A percentile compares a stretch with the other conserved stretches of the same genome.
phyloP scores from a whole-genome alignment of 306 rosid species.

The Vigna reflexopilosa region DNA sequence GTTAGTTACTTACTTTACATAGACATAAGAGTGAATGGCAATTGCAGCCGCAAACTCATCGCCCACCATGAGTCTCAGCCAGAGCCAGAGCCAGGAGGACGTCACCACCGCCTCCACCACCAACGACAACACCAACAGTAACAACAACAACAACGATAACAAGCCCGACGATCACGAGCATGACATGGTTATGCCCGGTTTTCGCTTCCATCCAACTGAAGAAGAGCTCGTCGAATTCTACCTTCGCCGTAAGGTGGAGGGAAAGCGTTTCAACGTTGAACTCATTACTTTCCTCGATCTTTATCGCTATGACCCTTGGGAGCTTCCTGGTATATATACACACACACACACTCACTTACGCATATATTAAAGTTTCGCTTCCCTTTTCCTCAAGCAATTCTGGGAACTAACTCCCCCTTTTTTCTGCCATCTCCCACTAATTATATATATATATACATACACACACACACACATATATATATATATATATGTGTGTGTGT shows the following conservation, averaged over 20 bases:
- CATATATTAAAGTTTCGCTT: conserved; percentile 20
- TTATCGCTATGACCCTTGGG: conserved; percentile 99
- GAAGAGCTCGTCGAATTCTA: conserved; percentile 98
- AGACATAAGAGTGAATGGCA: conserved; percentile 61
- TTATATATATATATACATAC: not conserved
- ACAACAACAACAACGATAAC: not conserved
- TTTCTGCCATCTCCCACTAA: conserved; percentile 15
- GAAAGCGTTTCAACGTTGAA: conserved; percentile 97
- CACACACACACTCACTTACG: too few species aligned
- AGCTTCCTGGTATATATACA: conserved; percentile 79
- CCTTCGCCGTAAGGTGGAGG: conserved; percentile 99
- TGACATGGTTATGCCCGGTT: conserved; percentile 97
- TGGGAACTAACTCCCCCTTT: conserved; percentile 14
- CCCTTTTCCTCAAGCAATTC: conserved; percentile 51
- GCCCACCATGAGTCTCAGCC: conserved; percentile 53
- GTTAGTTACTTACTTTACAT: not conserved
- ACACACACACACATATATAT: not conserved
- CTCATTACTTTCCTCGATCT: conserved; percentile 99
- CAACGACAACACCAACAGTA: conserved; percentile 29
- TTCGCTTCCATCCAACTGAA: conserved; percentile 97
- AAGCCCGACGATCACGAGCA: conserved; percentile 72
- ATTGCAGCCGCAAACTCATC: conserved; percentile 58
- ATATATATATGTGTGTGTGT: conserved; percentile 8
- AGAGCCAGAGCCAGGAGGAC: conserved; percentile 57
- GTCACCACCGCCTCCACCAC: conserved; percentile 19